Conservation (phyloP, 371 early-diverging fungal genomes). For the Thermomucor indicae-seudaticae region DNA sequence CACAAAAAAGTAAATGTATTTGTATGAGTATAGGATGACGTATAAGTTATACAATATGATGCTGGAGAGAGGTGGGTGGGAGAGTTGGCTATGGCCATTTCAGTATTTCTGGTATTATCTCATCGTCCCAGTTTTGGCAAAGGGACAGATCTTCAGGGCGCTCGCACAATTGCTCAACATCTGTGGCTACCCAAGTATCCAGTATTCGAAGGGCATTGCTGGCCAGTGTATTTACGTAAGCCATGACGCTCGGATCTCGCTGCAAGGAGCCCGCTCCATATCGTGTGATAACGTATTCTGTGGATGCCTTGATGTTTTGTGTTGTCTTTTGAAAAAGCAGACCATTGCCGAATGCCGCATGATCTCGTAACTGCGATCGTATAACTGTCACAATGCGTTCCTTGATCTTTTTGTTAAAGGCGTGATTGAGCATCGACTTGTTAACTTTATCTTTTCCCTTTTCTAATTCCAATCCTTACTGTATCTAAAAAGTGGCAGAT, state of each 20-base stretch:
- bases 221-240: slow-evolving; percentile 23
- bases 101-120: slow-evolving; percentile 37
- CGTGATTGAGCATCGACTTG: neutral
- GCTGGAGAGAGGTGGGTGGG: too few species aligned
- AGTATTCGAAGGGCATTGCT: slow-evolving; percentile 20
- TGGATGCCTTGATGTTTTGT: slow-evolving; percentile 20
- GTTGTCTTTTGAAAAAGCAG: slow-evolving; percentile 23
- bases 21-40: too few species aligned
- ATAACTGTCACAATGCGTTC: slow-evolving; percentile 25
- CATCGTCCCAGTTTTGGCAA: slow-evolving; percentile 40
- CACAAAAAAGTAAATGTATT: too few species aligned
- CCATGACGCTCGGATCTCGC: slow-evolving; percentile 21
- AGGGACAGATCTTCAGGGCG: slow-evolving; percentile 23
- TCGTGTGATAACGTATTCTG: too few species aligned
- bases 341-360: slow-evolving; percentile 30
- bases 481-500: slow-evolving; percentile 54
- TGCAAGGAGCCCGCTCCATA: slow-evolving; percentile 29
- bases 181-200: slow-evolving; percentile 27
- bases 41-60: too few species aligned
- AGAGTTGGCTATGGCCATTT: slow-evolving; percentile 50
- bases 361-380: slow-evolving; percentile 22
- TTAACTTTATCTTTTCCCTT: neutral
- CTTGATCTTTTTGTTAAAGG: slow-evolving; percentile 25
- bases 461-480: slow-evolving; percentile 9
- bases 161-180: slow-evolving; percentile 29